phyloP scores from a whole-genome alignment of 192 early-diverging fungal genomes.

The Backusella tarrabulga region DNA sequence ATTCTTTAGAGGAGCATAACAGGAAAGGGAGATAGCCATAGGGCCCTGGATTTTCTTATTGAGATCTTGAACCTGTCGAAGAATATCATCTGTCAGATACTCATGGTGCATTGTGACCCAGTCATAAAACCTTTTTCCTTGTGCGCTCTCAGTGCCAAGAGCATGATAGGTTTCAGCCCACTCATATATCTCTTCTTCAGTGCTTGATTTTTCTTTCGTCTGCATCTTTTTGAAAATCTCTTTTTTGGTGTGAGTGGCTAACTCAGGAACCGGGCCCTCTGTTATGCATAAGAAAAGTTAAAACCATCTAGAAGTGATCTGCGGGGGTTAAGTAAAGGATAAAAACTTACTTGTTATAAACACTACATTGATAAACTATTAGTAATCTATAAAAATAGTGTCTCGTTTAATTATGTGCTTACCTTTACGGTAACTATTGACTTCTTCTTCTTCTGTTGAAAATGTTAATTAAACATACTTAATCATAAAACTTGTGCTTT shows the following conservation, averaged over 20 bases:
- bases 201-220: not conserved
- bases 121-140: not conserved
- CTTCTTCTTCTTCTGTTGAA: not conserved
- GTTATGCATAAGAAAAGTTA: not conserved
- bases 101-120: not conserved
- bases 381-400: not conserved
- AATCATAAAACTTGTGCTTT: not conserved
- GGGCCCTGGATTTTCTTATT: not conserved
- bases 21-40: not conserved
- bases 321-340: not conserved
- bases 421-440: not conserved
- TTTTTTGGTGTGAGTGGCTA: not conserved
- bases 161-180: not conserved
- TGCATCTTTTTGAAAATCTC: not conserved
- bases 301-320: too few species aligned
- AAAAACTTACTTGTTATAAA: not conserved
- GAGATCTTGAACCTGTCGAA: not conserved
- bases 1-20: not conserved
- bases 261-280: not conserved
- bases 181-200: not conserved
- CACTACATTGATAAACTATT: not conserved
- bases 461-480: not conserved
- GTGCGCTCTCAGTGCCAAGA: not conserved
- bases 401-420: not conserved
- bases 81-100: not conserved